Base-by-base conservation (phyloP, 2,329 filamentous ascomycete species). In the Apiospora arundinis region DNA sequence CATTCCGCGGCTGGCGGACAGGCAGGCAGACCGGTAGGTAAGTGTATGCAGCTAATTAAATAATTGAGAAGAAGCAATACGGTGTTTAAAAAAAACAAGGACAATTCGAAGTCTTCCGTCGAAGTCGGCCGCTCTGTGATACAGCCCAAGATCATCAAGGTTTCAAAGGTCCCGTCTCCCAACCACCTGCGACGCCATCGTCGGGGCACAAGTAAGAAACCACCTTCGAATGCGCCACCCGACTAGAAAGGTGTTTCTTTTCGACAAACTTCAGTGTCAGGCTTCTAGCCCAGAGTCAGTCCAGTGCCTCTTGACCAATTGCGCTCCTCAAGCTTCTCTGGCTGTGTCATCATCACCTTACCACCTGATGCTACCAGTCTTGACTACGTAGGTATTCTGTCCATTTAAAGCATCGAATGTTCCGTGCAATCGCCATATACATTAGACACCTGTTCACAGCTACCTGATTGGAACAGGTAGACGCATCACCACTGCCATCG, bases 81-180 rank as follows among this genome's bases (percentile, higher is more conserved):
- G 21, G 9, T 40, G 32, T 63, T 28, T 18, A 37, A 12, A 63
- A 37, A 18, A 40, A 40, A n/a, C n/a, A n/a, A n/a, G n/a, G 11
- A 40, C n/a, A n/a, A 37, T 63, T 63, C 37, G n/a, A n/a, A n/a
- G n/a, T n/a, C 32, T 63, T 23, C 56, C 32, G 56, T 63, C 56
- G 32, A 40, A 40, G 11, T 21, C 9, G 28, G 52, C 18, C 5
- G 32, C 21, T 40, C 18, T 63, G 56, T 63, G 56, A 40, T 63
- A 9, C 56, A 40, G 11, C 40, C 32, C 56, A 32, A 40, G 56
- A 40, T 63, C 56, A 40, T 63, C 56, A 32, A 63, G 56, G 56
- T 63, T 63, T 63, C 56, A 63, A 5, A n/a, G 52, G 52, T 40
- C 56, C 56, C 56, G 32, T 40, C 56, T 40, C 32, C 32, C 56